A percentile compares a stretch with the other conserved stretches of the same genome.
Evolutionary conservation across 345 rosid species (phyloP).

Genomic region (Hirschfeldia incana): DNA sequence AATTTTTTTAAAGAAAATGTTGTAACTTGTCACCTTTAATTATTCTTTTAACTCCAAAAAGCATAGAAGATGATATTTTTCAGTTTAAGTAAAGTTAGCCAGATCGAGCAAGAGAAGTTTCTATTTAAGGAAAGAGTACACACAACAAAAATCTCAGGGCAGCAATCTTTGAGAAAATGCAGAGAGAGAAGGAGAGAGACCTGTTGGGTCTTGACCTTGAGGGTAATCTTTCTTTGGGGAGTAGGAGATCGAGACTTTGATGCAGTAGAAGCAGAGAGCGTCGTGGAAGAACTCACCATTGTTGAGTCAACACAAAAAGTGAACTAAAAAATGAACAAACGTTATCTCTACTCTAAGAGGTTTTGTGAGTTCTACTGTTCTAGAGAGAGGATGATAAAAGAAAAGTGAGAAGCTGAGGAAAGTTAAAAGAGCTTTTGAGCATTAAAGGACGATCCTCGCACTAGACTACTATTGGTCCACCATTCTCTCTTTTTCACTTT

Average conservation of each 20-base stretch:
- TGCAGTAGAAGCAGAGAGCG: conserved; percentile 32
- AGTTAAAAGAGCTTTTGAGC: background rate
- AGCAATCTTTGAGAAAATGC: background rate
- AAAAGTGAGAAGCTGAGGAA: background rate
- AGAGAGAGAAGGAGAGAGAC: conserved; percentile 10
- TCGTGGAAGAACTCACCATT: conserved; percentile 32
- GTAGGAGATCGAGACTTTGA: conserved; percentile 31
- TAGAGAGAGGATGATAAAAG: background rate
- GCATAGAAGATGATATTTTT: background rate
- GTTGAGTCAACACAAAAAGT: background rate
- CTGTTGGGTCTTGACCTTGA: conserved; percentile 36
- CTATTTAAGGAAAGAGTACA: background rate
- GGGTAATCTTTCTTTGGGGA: background rate
- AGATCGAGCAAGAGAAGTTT: conserved; percentile 3
- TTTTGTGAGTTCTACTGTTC: background rate
- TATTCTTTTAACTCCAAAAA: background rate
- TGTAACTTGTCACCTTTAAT: background rate
- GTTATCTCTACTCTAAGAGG: background rate
- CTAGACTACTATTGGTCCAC: conserved; percentile 19
- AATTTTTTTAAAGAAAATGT: background rate
- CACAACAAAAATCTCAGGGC: background rate
- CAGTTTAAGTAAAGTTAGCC: background rate
- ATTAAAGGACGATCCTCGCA: conserved; percentile 19
- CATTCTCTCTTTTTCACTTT: background rate
- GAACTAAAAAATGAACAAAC: background rate